Evolutionary conservation across 345 rosid genomes (phyloP).

Genomic region (Gossypium rotundifolium): DNA sequence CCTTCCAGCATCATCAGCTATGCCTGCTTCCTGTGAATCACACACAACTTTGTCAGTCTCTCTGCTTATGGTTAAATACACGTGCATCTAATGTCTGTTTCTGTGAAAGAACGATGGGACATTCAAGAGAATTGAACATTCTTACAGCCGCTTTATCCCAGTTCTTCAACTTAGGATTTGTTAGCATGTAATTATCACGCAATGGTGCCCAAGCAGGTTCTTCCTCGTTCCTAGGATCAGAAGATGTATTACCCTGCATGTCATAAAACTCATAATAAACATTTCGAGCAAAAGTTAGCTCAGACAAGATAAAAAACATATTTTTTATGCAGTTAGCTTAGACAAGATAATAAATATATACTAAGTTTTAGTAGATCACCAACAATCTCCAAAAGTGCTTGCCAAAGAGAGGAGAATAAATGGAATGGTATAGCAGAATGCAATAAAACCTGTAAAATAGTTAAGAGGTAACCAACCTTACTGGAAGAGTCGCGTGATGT

Average conservation of each 20-base stretch:
- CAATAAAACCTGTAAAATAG: background rate
- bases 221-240: constrained; percentile 32
- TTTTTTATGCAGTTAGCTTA: background rate
- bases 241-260: constrained; percentile 33
- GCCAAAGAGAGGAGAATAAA: background rate
- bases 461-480: constrained; percentile 37
- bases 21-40: constrained; percentile 39
- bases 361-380: background rate
- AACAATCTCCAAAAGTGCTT: background rate
- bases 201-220: constrained; percentile 95
- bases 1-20: constrained; percentile 37
- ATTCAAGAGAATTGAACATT: background rate
- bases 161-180: constrained; percentile 77
- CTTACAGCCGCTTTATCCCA: constrained; percentile 87
- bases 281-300: background rate
- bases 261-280: background rate
- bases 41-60: background rate
- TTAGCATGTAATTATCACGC: constrained; percentile 85
- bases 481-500: constrained; percentile 25
- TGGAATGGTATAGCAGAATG: background rate
- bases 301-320: background rate
- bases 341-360: background rate
- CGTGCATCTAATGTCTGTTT: background rate
- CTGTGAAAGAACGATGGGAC: background rate
- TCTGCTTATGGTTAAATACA: background rate